Evolutionary conservation across 768 basidiomycete species (phyloP).

Genomic region (Suillus weaverae): DNA sequence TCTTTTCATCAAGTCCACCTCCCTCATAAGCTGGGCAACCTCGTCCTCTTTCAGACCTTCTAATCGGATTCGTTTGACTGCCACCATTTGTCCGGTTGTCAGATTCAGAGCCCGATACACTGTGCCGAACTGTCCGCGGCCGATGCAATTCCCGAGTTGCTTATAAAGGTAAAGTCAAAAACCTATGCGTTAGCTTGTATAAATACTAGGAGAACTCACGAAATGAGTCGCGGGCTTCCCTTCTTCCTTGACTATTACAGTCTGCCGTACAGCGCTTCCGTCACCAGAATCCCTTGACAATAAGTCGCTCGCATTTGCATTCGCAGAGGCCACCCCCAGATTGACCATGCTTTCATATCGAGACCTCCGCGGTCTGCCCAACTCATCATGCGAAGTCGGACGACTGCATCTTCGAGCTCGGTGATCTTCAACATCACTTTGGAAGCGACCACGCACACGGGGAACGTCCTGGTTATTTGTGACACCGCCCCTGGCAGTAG

Average conservation of each 20-base stretch:
- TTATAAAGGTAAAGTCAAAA: conserved; percentile 31
- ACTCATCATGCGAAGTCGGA: conserved; percentile 70
- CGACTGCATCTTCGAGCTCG: conserved; percentile 52
- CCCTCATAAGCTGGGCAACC: conserved; percentile 86
- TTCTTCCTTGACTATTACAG: conserved; percentile 76
- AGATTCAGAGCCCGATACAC: conserved; percentile 95
- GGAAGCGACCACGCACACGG: conserved; percentile 59
- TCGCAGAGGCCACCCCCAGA: conserved; percentile 50
- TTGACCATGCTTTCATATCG: conserved; percentile 76
- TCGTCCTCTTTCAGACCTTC: conserved; percentile 91
- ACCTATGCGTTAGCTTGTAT: conserved; percentile 12
- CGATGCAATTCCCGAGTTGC: conserved; percentile 99
- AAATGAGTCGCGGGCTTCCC: conserved; percentile 79
- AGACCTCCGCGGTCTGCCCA: conserved; percentile 55
- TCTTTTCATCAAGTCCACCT: conserved; percentile 90
- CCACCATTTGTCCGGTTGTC: conserved; percentile 95
- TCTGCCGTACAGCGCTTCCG: conserved; percentile 62
- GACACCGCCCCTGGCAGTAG: conserved; percentile 32
- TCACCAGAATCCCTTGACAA: conserved; percentile 61
- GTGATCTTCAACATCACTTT: conserved; percentile 68
- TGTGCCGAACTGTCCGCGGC: conserved; percentile 94
- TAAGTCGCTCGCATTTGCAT: conserved; percentile 66
- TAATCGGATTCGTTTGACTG: conserved; percentile 93
- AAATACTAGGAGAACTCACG: conserved; percentile 49
- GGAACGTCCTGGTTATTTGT: conserved; percentile 37